These are phyloP conservation scores for Pleomassaria siparia DNA, from an alignment of 2,329 filamentous ascomycete genomes.

Conservation along the genomic window DNA sequence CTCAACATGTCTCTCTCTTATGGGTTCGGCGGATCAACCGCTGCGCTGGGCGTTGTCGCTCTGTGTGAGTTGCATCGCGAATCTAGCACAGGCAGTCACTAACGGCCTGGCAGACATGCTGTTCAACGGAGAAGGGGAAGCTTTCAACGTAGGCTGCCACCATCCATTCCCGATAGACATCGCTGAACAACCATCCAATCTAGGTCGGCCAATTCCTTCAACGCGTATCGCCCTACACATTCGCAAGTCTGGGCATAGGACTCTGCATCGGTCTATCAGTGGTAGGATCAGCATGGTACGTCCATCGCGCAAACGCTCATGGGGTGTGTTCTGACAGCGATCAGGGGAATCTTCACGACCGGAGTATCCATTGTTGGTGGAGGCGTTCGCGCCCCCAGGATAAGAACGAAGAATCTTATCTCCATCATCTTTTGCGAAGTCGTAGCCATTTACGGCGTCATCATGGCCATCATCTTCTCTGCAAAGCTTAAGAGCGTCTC, in stretches of 20 bases:
- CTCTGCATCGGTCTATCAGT: conserved; percentile 96
- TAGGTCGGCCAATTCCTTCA: conserved; percentile 93
- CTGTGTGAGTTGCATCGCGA: conserved; percentile 63
- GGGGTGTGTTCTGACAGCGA: conserved; percentile 15
- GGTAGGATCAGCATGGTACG: conserved; percentile 94
- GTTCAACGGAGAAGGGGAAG: conserved; percentile 93
- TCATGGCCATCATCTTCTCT: conserved; percentile 99
- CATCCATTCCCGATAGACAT: background rate
- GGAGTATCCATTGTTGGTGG: conserved; percentile 96
- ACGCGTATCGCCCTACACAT: conserved; percentile 89
- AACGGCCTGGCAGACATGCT: conserved; percentile 77
- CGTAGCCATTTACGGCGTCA: conserved; percentile 99
- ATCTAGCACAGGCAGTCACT: conserved; percentile 29
- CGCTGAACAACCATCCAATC: conserved; percentile 14
- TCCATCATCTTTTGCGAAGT: conserved; percentile 99
- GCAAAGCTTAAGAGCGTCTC: conserved; percentile 75
- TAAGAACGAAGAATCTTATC: conserved; percentile 99
- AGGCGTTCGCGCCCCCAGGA: conserved; percentile 93
- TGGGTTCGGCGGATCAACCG: conserved; percentile 67
- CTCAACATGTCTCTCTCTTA: conserved; percentile 71
- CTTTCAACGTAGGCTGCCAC: conserved; percentile 76
- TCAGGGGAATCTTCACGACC: conserved; percentile 97
- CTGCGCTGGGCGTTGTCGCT: conserved; percentile 72
- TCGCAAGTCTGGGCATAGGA: conserved; percentile 86
- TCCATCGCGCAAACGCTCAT: conserved; percentile 7